A percentile compares a stretch with the other conserved stretches of the same genome.
phyloP scores from a whole-genome alignment of 176 grass and related monocot species.

The Carex pumila region DNA sequence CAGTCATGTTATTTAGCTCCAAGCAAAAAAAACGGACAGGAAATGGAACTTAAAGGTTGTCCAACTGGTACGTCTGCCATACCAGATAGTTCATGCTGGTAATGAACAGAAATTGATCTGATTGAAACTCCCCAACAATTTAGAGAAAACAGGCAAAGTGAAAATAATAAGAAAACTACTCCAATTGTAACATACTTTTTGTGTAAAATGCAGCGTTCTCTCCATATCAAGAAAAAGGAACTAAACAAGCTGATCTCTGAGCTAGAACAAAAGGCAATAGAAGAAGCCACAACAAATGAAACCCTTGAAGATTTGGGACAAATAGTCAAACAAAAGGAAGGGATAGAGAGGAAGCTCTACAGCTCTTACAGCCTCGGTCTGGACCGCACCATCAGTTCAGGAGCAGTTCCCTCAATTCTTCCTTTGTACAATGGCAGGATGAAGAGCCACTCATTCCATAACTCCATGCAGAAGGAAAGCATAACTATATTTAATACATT shows the following conservation, averaged over 20 bases:
- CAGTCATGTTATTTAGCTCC: too few species aligned
- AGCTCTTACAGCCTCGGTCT: constrained; percentile 61
- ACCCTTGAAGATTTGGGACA: constrained; percentile 49
- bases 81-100: not conserved
- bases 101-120: not conserved
- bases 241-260: constrained; percentile 53
- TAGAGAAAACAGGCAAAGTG: not conserved
- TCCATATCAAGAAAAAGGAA: constrained; percentile 49
- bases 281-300: constrained; percentile 43
- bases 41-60: not conserved
- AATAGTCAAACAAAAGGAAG: constrained; percentile 62
- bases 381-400: constrained; percentile 23
- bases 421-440: constrained; percentile 43
- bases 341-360: constrained; percentile 46
- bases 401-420: constrained; percentile 32
- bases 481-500: constrained; percentile 40
- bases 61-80: not conserved
- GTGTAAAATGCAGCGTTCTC: constrained; percentile 45
- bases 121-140: not conserved
- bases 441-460: constrained; percentile 71
- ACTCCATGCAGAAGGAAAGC: constrained; percentile 30
- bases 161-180: not conserved
- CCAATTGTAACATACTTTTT: not conserved
- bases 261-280: constrained; percentile 40
- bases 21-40: too few species aligned